These are phyloP conservation scores for Cytospora piceicola DNA, from an alignment of 2,329 filamentous ascomycete genomes.

Conservation along the genomic window DNA sequence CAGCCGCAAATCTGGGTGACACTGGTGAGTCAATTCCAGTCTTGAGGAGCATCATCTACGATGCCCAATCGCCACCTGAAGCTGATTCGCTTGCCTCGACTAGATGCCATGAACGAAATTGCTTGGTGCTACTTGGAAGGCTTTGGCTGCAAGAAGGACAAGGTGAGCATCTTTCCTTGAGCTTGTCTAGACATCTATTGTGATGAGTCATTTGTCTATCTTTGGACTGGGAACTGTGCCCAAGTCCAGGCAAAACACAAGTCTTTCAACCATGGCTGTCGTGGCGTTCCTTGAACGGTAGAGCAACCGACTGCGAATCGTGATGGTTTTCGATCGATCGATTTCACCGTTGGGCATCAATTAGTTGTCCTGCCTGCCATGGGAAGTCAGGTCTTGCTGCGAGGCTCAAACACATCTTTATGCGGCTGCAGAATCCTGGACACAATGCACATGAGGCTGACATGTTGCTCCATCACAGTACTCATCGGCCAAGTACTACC, in stretches of 20 bases:
- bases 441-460: slow-evolving; percentile 55
- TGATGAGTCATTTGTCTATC: not conserved
- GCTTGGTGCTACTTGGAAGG: slow-evolving; percentile 96
- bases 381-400: slow-evolving; percentile 4
- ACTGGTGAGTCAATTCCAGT: slow-evolving; percentile 57
- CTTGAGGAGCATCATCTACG: not conserved
- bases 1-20: slow-evolving; percentile 93
- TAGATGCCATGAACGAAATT: slow-evolving; percentile 95
- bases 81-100: slow-evolving; percentile 38
- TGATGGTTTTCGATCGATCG: slow-evolving; percentile 2
- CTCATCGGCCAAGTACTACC: slow-evolving; percentile 85
- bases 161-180: slow-evolving; percentile 67
- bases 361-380: slow-evolving; percentile 35
- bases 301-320: not conserved
- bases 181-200: not conserved
- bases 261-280: slow-evolving; percentile 22
- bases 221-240: not conserved
- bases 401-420: slow-evolving; percentile 5
- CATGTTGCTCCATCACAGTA: slow-evolving; percentile 57
- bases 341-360: slow-evolving; percentile 46
- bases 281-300: not conserved
- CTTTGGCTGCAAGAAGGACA: slow-evolving; percentile 98
- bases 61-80: slow-evolving; percentile 28
- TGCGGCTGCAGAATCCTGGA: slow-evolving; percentile 14
- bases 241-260: not conserved